Evolutionary conservation across 805 yeast genomes (phyloP), one percentile per base, ranked within the genome.

Genomic region (Candida nemodendra): DNA sequence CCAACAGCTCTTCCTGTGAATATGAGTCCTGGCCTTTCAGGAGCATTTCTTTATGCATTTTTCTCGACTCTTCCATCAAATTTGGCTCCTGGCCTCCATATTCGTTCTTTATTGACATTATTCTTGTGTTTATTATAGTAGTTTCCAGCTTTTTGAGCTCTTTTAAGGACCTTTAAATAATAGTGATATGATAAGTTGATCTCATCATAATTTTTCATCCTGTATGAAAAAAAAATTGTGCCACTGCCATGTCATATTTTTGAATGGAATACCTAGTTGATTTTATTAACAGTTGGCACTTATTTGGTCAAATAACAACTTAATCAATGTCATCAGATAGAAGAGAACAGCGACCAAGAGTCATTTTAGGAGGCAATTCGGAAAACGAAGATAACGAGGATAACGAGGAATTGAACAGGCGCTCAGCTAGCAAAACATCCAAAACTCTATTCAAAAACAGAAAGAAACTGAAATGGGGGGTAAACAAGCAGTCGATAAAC

Each of bases 1-100:
- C 64, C 50, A 74, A 76, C 37, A 91, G 71, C 53, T 88, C 95
- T 2, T 68, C 69, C 61, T 89, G 96, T 5, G 79, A 61, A 61
- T 72, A 89, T 22, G 80, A 58, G 11, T 75, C 68, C 16, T 71
- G 65, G 0, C 73, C 51, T 0, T 65, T 60, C 41, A 65, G 69
- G 45, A 77, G 62, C 95, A 89, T 88, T 44, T 69, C 67, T 35
- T 57, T 61, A 55, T 89, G 90, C 39, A 89, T 72, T 35, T 57
- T 61, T 41, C 66, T 66, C 0, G 95, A 13, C 4, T 30, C 37
- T 4, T 38, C 30, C 1, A 44, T 15, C 9, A 40, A n/a, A 16
- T 35, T 44, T 2, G 34, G 26, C 9, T 39, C 30, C n/a, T 38
- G 36, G 3, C 51, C 23, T 14, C 45, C 41, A n/a, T 46, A 49